Base-by-base conservation (phyloP, 805 yeast genomes). In the Torulaspora quercuum region DNA sequence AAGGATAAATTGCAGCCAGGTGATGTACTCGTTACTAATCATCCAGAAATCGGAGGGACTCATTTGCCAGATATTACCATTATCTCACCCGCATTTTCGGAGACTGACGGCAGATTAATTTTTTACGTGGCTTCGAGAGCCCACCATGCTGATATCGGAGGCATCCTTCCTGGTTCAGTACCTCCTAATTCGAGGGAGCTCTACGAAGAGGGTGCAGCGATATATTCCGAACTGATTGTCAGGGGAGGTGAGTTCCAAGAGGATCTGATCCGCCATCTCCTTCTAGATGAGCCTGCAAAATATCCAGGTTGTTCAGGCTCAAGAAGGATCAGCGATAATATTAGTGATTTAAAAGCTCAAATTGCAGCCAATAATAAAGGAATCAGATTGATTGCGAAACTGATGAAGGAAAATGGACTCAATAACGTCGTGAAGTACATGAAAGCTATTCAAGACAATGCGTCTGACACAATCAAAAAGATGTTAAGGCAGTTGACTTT, bases 81-180 rank as follows among this genome's bases (percentile, higher is more conserved):
- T 8, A 80, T 90, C 29, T 84, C 96, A 0, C 97, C 97, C 0
- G 88, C 89, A 1, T 82, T 86, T 54, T 68, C 75, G n/a, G 68
- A 69, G 16, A 69, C 65, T 14, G 32, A 39, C 27, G 73, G 68
- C 5, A 59, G 67, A 35, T 71, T 86, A 22, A 75, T 87, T 17
- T 89, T 89, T 58, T 89, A 86, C 69, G 88, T 86, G 9, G 97
- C 97, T 0, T 81, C 95, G 0, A 71, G 97, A 46, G 97, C 96
- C 2, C 97, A 89, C 63, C 97, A 90, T 63, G 89, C 96, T 5
- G 97, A 89, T 61, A 89, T 90, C 53, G 97, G 97, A 11, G 94
- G 95, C 9, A 76, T 82, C 40, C 64, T 86, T 22, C 95, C 97
- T 1, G 97, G 97, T 1, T 82, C 95, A 0, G 87, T 89, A 88